These are phyloP conservation scores for Jacaranda mimosifolia DNA, from an alignment of 257 asterid species.

Conservation along the genomic window DNA sequence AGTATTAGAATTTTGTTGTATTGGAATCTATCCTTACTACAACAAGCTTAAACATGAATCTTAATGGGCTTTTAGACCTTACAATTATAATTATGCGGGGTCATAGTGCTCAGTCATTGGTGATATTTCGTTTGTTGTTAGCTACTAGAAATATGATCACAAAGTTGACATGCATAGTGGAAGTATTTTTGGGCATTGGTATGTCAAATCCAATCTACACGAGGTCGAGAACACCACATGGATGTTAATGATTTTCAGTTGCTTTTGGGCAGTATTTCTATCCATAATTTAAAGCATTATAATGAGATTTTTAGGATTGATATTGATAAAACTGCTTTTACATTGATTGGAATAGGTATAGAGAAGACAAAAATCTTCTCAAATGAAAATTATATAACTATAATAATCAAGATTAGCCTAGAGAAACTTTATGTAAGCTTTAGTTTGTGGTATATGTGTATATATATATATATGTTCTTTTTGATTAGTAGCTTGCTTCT, in stretches of 20 bases:
- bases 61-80: constrained; percentile 69
- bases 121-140: constrained; percentile 37
- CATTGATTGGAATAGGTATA: no score
- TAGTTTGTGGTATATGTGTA: no score
- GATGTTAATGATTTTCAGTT: constrained; percentile 76
- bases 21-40: constrained; percentile 67
- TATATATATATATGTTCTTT: no score
- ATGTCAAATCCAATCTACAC: constrained; percentile 64
- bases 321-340: no score
- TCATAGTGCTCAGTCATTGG: constrained; percentile 67
- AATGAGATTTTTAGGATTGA: not conserved
- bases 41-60: constrained; percentile 71
- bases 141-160: no score
- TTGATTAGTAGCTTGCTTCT: no score
- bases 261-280: constrained; percentile 68
- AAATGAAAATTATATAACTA: no score
- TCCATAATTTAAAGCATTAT: constrained; percentile 69
- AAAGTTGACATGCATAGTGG: no score
- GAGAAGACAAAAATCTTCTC: no score
- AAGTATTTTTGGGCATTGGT: constrained; percentile 63
- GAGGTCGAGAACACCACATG: constrained; percentile 74
- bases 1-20: constrained; percentile 62
- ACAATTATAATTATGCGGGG: constrained; percentile 70
- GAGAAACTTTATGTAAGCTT: no score
- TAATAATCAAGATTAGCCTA: no score